phyloP scores from a whole-genome alignment of 164 flowering plant genomes.

The Vitis rotundifolia region DNA sequence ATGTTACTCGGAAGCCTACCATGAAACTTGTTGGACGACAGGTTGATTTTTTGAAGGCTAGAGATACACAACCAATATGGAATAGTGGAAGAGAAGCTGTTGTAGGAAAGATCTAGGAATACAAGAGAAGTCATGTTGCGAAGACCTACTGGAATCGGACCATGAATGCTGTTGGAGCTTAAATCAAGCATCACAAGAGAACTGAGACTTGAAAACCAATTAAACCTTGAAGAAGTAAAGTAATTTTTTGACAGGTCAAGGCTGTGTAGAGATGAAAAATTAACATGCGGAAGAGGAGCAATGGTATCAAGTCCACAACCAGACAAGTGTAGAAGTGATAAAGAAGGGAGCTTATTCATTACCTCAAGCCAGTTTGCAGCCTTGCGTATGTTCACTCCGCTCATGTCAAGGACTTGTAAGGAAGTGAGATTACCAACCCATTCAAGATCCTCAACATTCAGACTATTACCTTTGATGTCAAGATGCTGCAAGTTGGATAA shows the following conservation, averaged over 20 bases:
- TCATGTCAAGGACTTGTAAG: slow-evolving; percentile 17
- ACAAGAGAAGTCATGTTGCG: background rate
- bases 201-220: background rate
- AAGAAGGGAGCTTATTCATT: slow-evolving; percentile 18
- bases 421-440: slow-evolving; percentile 23
- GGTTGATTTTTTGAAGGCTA: background rate
- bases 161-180: background rate
- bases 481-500: background rate
- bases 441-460: background rate
- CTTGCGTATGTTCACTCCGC: background rate
- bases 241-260: background rate
- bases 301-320: slow-evolving; percentile 9
- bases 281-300: background rate
- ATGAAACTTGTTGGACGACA: background rate
- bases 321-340: slow-evolving; percentile 10
- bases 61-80: background rate
- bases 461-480: background rate
- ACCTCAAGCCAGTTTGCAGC: background rate
- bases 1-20: background rate
- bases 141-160: background rate
- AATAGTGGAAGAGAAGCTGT: background rate
- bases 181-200: slow-evolving; percentile 14
- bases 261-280: no score
- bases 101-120: no score
- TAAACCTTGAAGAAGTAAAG: background rate